Conservation (phyloP, 1,284 basidiomycete species). For the Leccinum subfulvum region DNA sequence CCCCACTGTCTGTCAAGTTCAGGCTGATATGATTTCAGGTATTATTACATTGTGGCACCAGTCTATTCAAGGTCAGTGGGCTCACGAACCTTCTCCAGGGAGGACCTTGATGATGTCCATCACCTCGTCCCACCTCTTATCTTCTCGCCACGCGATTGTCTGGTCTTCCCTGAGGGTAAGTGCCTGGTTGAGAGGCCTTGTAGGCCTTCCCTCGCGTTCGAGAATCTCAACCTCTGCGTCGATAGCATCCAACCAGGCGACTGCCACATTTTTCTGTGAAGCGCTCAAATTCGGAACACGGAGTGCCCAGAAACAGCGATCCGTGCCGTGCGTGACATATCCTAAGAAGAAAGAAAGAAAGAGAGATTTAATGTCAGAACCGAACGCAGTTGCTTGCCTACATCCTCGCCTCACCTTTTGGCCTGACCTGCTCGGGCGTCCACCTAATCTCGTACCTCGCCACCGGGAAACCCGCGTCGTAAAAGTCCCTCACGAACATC, state of each 20-base stretch:
- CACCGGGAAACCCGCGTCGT: slow-evolving; percentile 53
- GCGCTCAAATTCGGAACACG: slow-evolving; percentile 29
- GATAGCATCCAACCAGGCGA: slow-evolving; percentile 40
- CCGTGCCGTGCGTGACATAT: slow-evolving; percentile 60
- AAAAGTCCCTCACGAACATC: slow-evolving; percentile 60
- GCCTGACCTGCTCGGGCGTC: slow-evolving; percentile 58
- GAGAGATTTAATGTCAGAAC: neutral
- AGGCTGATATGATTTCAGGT: neutral
- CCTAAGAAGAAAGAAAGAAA: slow-evolving; percentile 37
- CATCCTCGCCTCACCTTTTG: slow-evolving; percentile 43
- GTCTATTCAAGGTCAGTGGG: neutral
- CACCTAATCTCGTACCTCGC: slow-evolving; percentile 69
- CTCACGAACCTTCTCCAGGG: slow-evolving; percentile 25
- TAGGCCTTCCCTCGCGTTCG: slow-evolving; percentile 37
- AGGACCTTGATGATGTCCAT: slow-evolving; percentile 26
- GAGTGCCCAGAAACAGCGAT: slow-evolving; percentile 50
- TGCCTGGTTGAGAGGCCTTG: slow-evolving; percentile 38
- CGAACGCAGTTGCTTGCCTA: neutral
- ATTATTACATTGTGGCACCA: neutral
- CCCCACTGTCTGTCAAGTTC: neutral
- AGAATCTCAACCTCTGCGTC: slow-evolving; percentile 44
- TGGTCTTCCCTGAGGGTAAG: slow-evolving; percentile 51
- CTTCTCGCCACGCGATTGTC: slow-evolving; percentile 53
- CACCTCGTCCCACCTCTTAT: slow-evolving; percentile 48
- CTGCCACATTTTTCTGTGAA: slow-evolving; percentile 21